Evolutionary conservation across 768 basidiomycete genomes (phyloP).

Genomic region (Suillus subaureus): DNA sequence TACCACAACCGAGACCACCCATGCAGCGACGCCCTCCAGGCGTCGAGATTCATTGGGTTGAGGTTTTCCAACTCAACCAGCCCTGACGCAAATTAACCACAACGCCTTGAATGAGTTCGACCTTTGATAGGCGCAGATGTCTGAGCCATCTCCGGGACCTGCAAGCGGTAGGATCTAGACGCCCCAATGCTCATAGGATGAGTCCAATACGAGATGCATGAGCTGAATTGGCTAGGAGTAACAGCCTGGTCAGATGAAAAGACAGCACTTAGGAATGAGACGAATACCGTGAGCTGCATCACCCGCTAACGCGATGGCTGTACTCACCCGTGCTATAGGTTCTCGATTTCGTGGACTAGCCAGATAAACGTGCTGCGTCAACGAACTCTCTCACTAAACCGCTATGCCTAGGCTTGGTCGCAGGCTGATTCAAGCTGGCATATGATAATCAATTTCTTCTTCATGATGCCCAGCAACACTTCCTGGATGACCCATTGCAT

Average conservation of each 20-base stretch:
- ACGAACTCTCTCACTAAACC: conserved; percentile 27
- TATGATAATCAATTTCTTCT: too few species aligned
- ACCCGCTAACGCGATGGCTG: conserved; percentile 30
- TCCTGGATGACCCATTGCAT: conserved; percentile 34
- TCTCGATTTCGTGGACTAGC: conserved; percentile 30
- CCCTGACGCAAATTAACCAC: too few species aligned
- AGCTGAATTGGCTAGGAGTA: conserved; percentile 15
- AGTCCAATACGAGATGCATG: background rate
- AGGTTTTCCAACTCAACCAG: background rate
- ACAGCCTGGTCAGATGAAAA: background rate
- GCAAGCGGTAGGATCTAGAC: background rate
- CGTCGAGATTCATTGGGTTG: too few species aligned
- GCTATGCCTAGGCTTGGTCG: conserved; percentile 30
- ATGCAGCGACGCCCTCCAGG: too few species aligned
- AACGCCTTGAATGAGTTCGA: background rate
- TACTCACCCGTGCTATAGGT: conserved; percentile 28
- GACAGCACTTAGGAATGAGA: background rate
- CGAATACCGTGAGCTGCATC: conserved; percentile 32
- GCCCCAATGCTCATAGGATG: background rate
- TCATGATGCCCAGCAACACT: conserved; percentile 21
- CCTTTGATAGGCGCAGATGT: background rate
- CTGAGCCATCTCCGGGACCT: background rate
- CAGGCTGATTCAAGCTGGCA: conserved; percentile 17
- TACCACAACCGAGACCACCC: too few species aligned
- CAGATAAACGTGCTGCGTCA: conserved; percentile 22